phyloP scores from a whole-genome alignment of 2,329 filamentous ascomycete genomes.

The Monosporascus ibericus region DNA sequence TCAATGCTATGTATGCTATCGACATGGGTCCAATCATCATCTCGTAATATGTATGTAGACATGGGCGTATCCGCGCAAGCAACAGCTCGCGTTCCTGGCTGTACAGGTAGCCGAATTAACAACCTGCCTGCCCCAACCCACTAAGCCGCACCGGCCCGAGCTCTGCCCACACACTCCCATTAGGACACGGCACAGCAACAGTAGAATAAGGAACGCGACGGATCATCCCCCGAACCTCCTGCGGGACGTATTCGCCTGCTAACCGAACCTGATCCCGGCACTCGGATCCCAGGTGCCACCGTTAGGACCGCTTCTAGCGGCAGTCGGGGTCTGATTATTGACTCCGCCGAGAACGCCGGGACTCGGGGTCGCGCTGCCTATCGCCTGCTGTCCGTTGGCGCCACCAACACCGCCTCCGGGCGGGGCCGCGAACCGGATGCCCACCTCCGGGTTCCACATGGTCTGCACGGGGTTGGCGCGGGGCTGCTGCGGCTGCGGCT shows the following conservation, averaged over 20 bases:
- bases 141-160: background rate
- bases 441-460: conserved; percentile 76
- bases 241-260: conserved; percentile 31
- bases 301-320: conserved; percentile 7
- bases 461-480: conserved; percentile 35
- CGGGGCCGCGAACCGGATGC: conserved; percentile 65
- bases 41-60: too few species aligned
- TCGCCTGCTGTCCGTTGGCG: conserved; percentile 4
- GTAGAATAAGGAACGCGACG: background rate
- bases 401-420: conserved; percentile 9
- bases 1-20: too few species aligned
- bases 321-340: conserved; percentile 11
- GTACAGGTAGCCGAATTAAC: background rate
- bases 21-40: too few species aligned
- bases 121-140: background rate
- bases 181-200: background rate
- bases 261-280: conserved; percentile 42
- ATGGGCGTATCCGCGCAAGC: too few species aligned
- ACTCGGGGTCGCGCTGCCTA: background rate
- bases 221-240: background rate
- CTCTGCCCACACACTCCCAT: background rate
- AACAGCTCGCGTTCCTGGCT: background rate
- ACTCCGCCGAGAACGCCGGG: conserved; percentile 5
- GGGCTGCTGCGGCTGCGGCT: conserved; percentile 37
- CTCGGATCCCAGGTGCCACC: conserved; percentile 53